phyloP scores from a whole-genome alignment of 768 basidiomycete species.

The Lentinus brumalis region DNA sequence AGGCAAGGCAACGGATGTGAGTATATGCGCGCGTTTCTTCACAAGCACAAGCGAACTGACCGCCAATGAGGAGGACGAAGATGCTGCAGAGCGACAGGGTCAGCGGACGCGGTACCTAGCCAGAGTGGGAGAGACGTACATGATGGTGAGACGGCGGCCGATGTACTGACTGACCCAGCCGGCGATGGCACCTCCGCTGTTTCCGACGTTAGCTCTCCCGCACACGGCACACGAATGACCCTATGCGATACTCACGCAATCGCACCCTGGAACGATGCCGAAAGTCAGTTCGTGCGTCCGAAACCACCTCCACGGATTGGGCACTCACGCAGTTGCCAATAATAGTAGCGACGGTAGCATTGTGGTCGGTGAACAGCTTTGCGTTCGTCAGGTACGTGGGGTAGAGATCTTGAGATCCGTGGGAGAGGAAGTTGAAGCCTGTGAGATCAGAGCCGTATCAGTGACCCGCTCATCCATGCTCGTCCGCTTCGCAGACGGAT shows the following conservation, averaged over 20 bases:
- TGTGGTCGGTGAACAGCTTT: slow-evolving; percentile 59
- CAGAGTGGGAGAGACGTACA: slow-evolving; percentile 32
- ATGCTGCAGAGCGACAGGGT: slow-evolving; percentile 37
- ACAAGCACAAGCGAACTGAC: neutral
- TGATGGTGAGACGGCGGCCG: slow-evolving; percentile 82
- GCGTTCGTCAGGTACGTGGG: slow-evolving; percentile 70
- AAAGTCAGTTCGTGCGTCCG: neutral
- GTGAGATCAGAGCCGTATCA: slow-evolving; percentile 11
- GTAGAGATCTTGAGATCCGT: slow-evolving; percentile 69
- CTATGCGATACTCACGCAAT: slow-evolving; percentile 37
- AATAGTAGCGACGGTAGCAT: slow-evolving; percentile 77
- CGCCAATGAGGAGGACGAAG: slow-evolving; percentile 57
- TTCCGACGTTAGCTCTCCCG: slow-evolving; percentile 13
- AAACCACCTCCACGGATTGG: neutral
- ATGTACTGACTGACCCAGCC: slow-evolving; percentile 74
- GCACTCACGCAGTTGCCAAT: slow-evolving; percentile 67
- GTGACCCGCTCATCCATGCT: neutral
- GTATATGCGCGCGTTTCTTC: neutral
- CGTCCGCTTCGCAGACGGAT: neutral
- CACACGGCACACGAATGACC: neutral
- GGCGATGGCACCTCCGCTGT: slow-evolving; percentile 68
- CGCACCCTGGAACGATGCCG: slow-evolving; percentile 37
- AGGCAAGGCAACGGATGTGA: neutral
- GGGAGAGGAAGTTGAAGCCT: slow-evolving; percentile 57
- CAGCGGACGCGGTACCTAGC: neutral